Conservation (phyloP, 768 basidiomycete genomes). For the Psilocybe sp. region DNA sequence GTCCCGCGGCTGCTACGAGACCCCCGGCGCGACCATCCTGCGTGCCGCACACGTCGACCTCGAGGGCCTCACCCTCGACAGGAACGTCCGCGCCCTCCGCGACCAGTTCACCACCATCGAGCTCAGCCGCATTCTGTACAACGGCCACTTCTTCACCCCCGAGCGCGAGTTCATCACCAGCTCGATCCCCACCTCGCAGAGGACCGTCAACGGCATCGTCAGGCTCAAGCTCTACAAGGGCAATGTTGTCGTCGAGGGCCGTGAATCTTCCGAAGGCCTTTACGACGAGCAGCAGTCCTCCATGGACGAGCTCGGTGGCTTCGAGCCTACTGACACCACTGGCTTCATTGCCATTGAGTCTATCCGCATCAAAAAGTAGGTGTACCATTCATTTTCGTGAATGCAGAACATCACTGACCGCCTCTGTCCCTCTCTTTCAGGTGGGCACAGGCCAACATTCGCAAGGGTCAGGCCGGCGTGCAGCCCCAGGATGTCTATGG, state of each 20-base stretch:
- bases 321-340: constrained; percentile 92
- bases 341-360: constrained; percentile 98
- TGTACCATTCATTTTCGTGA: constrained; percentile 6
- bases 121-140: constrained; percentile 90
- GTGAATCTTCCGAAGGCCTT: constrained; percentile 87
- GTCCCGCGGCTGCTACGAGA: constrained; percentile 99
- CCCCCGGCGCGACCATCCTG: constrained; percentile 94
- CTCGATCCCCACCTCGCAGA: constrained; percentile 90
- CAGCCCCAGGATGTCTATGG: constrained; percentile 78
- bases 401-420: constrained; percentile 3
- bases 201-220: constrained; percentile 93
- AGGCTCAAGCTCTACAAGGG: constrained; percentile 93
- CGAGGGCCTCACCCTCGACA: constrained; percentile 96
- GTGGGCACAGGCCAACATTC: constrained; percentile 86
- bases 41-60: constrained; percentile 94
- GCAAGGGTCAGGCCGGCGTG: constrained; percentile 81
- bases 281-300: constrained; percentile 95
- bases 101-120: constrained; percentile 94
- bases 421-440: constrained; percentile 29
- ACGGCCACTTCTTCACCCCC: constrained; percentile 99
- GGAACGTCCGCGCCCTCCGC: constrained; percentile 90
- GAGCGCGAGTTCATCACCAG: constrained; percentile 94
- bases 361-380: constrained; percentile 96
- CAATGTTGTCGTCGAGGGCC: constrained; percentile 91
- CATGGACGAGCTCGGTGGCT: constrained; percentile 99